Evolutionary conservation across 225 moss, liverwort and hornwort species (phyloP).

Genomic region (Asterella californica): DNA sequence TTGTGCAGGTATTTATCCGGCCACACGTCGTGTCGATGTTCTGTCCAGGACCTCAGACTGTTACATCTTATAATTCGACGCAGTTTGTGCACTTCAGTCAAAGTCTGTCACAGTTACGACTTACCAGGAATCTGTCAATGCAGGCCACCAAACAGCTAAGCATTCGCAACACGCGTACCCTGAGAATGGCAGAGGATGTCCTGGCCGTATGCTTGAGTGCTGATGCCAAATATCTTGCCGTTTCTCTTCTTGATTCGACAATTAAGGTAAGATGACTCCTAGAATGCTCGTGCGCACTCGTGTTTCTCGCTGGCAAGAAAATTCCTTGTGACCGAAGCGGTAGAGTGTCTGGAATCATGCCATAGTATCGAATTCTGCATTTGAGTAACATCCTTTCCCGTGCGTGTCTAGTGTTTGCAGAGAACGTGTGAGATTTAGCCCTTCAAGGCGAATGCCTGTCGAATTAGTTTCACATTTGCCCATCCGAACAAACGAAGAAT

Average conservation of each 20-base stretch:
- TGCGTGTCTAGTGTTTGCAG: too few species aligned
- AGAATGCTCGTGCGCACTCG: not conserved
- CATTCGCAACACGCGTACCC: conserved; percentile 75
- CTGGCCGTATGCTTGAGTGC: conserved; percentile 80
- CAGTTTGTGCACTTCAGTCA: not conserved
- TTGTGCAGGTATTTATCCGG: conserved; percentile 51
- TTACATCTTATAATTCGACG: not conserved
- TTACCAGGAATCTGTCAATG: not conserved
- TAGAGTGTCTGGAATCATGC: not conserved
- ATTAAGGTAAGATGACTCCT: conserved; percentile 57
- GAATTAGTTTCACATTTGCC: not conserved
- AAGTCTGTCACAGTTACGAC: not conserved
- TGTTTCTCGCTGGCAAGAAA: not conserved
- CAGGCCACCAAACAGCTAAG: conserved; percentile 70
- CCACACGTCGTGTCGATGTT: too few species aligned
- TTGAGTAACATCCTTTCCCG: too few species aligned
- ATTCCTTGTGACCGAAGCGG: not conserved
- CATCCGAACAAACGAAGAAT: not conserved
- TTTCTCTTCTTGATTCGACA: conserved; percentile 92
- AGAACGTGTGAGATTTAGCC: too few species aligned
- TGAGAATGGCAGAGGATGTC: conserved; percentile 95
- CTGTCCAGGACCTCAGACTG: not conserved
- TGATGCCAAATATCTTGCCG: conserved; percentile 85
- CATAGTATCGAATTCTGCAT: too few species aligned
- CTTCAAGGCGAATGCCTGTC: too few species aligned